Evolutionary conservation across 345 rosid species (phyloP), one percentile per base, ranked within the genome.

Genomic region (Hibiscus trionum): DNA sequence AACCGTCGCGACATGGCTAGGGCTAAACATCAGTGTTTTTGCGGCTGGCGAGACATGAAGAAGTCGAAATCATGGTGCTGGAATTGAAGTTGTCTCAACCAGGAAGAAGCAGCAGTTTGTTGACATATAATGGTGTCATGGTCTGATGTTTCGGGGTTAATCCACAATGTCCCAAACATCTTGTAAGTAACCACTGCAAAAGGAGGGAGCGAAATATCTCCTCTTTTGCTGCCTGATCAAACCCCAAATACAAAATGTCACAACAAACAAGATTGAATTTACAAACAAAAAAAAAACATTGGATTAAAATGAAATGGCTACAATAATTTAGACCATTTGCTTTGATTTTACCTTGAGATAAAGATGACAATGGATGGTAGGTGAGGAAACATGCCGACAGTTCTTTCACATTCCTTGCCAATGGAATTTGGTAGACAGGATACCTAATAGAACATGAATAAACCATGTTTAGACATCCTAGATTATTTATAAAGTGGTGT

Each of bases 301-400:
- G 61, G 61, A 57, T 57, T 57, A 9, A 53, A 11, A 52, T 2
- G 21, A 11, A 47, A 56, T 21, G 61, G 61, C 29, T 9, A 57
- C 11, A 11, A 57, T 60, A 15, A 60, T 0, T 21, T 57, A 10
- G 9, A 19, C 11, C 61, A 57, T 11, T 57, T 57, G 61, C 29
- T 10, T 21, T 21, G 61, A 21, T 10, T 57, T 21, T 80, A 86
- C 89, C 85, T 83, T 71, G 73, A 73, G 77, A 74, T 50, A 53
- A 3, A 14, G 78, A 75, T 11, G 57, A 72, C 65, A 84, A 64
- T 11, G 39, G 61, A 76, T 86, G 90, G 67, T 77, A 86, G 19
- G 90, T 84, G 6, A 84, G 62, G 77, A 84, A 86, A 49, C 77
- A 60, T 17, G 90, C 84, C 59, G 80, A 70, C 14, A 84, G 27